These are phyloP conservation scores for Phytophthora megakarya DNA, from an alignment of 352 stramenopile species.

Conservation along the genomic window DNA sequence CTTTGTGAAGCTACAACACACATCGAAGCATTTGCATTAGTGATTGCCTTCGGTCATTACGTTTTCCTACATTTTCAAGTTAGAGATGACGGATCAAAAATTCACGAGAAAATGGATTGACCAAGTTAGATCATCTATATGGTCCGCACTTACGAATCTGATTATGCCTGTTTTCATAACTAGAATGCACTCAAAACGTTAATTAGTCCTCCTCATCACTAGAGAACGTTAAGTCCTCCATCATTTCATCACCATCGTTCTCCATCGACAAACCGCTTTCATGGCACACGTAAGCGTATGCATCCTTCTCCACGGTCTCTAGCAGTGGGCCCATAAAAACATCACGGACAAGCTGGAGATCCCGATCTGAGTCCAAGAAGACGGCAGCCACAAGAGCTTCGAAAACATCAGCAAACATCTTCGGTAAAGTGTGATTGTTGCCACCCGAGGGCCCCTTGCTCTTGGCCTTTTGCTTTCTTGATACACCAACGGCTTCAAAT, in stretches of 20 bases:
- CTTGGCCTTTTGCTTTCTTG: constrained; percentile 28
- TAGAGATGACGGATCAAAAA: neutral
- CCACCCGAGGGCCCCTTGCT: constrained; percentile 15
- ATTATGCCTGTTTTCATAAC: neutral
- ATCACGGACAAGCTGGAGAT: constrained; percentile 74
- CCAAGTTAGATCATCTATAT: neutral
- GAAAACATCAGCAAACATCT: constrained; percentile 89
- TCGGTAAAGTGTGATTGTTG: constrained; percentile 62
- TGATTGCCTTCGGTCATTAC: constrained; percentile 2
- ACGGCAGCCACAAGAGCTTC: constrained; percentile 87
- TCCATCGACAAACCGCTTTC: constrained; percentile 64
- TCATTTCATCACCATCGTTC: constrained; percentile 39
- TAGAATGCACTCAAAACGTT: neutral
- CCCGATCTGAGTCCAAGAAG: constrained; percentile 79
- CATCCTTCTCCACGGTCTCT: constrained; percentile 71
- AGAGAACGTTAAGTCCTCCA: constrained; percentile 54
- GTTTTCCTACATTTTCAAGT: constrained; percentile 22
- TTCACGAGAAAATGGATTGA: neutral
- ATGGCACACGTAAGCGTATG: constrained; percentile 72
- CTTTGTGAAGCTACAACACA: constrained; percentile 46
- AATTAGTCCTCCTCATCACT: constrained; percentile 43
- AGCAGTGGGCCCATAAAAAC: constrained; percentile 86
- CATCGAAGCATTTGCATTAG: constrained; percentile 56
- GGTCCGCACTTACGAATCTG: neutral
- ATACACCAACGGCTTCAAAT: constrained; percentile 30